Evolutionary conservation across 2,329 filamentous ascomycete species (phyloP).

Genomic region (Tolypocladium tundrense): DNA sequence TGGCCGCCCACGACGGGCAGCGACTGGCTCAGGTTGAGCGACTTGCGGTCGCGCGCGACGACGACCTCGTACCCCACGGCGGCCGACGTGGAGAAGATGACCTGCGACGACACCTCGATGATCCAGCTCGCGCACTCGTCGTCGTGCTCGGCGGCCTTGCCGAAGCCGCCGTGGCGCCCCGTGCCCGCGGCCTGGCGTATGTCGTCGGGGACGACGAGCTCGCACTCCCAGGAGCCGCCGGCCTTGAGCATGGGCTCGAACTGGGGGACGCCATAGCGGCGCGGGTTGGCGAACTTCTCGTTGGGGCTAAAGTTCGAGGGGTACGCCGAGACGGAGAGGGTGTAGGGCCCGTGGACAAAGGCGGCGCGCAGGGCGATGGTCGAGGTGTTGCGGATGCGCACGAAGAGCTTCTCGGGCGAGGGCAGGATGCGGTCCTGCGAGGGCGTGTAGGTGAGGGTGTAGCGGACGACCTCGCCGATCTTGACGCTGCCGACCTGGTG

Average conservation of each 20-base stretch:
- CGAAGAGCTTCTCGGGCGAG: constrained; percentile 66
- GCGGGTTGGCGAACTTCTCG: constrained; percentile 58
- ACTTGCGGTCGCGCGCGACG: constrained; percentile 77
- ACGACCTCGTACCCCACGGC: constrained; percentile 82
- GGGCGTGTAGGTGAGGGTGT: constrained; percentile 85
- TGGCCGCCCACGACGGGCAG: constrained; percentile 34
- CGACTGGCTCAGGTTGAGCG: constrained; percentile 53
- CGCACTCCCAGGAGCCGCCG: constrained; percentile 74
- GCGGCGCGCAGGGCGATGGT: constrained; percentile 85
- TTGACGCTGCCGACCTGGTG: constrained; percentile 88
- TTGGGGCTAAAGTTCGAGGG: constrained; percentile 78
- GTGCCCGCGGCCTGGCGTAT: constrained; percentile 56
- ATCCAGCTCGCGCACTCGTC: constrained; percentile 67
- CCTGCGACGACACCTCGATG: constrained; percentile 83
- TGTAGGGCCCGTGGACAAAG: constrained; percentile 94
- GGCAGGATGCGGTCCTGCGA: constrained; percentile 82
- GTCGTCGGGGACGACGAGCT: constrained; percentile 68
- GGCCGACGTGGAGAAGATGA: constrained; percentile 85
- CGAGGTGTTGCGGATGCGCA: constrained; percentile 87
- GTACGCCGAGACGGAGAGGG: constrained; percentile 76
- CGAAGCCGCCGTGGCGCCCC: constrained; percentile 34
- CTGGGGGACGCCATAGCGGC: constrained; percentile 68
- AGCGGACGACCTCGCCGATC: constrained; percentile 88
- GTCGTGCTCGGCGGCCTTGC: constrained; percentile 32
- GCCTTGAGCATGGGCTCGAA: constrained; percentile 97